Evolutionary conservation across 495 filamentous ascomycete species (phyloP).

Genomic region (Penicillium desertorum): DNA sequence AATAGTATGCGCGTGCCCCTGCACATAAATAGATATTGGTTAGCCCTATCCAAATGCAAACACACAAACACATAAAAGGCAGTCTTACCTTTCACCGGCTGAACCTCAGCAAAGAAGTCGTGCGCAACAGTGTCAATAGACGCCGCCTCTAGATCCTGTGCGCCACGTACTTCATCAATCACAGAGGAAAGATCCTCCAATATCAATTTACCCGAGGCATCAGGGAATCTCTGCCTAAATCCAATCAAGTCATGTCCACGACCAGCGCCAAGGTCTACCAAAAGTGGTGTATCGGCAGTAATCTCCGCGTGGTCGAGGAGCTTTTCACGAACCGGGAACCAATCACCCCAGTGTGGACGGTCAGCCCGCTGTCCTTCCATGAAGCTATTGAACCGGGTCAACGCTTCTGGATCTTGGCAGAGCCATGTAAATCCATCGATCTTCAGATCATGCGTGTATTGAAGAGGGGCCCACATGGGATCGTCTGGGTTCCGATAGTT

Average conservation of each 20-base stretch:
- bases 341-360: constrained; percentile 28
- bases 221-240: constrained; percentile 27
- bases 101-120: constrained; percentile 41
- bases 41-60: background rate
- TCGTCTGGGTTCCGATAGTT: constrained; percentile 27
- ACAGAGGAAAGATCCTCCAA: constrained; percentile 48
- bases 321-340: constrained; percentile 34
- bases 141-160: constrained; percentile 17
- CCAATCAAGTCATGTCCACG: constrained; percentile 48
- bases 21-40: background rate
- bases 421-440: constrained; percentile 27
- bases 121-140: constrained; percentile 33
- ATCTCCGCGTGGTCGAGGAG: constrained; percentile 20
- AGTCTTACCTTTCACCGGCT: constrained; percentile 43
- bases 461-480: constrained; percentile 31
- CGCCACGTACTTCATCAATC: constrained; percentile 29
- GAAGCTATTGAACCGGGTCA: constrained; percentile 27
- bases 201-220: constrained; percentile 32
- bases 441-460: constrained; percentile 36
- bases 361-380: constrained; percentile 26
- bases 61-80: background rate
- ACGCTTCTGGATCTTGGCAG: constrained; percentile 14
- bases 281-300: constrained; percentile 29
- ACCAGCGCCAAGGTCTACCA: constrained; percentile 55
- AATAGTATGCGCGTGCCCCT: constrained; percentile 48